These are phyloP conservation scores for Talaromyces marneffei DNA, from an alignment of 2,329 filamentous ascomycete species.

Conservation along the genomic window DNA sequence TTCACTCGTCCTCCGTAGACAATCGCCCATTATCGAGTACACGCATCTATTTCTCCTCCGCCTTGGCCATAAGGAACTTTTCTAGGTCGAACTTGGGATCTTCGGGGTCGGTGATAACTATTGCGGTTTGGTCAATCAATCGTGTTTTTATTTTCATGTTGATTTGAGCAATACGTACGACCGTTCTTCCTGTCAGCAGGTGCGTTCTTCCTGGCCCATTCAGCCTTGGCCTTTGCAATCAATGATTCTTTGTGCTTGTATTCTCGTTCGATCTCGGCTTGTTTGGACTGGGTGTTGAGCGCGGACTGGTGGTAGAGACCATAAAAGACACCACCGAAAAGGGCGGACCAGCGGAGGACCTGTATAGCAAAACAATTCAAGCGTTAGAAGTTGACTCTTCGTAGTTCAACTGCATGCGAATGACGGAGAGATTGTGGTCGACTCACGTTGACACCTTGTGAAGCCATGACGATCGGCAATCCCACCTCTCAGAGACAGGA, in stretches of 20 bases:
- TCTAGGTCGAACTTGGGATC: slow-evolving; percentile 93
- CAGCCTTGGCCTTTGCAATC: slow-evolving; percentile 88
- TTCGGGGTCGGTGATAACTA: slow-evolving; percentile 69
- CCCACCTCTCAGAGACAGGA: slow-evolving; percentile 39
- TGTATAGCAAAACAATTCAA: slow-evolving; percentile 36
- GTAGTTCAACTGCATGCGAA: not conserved
- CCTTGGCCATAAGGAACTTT: slow-evolving; percentile 65
- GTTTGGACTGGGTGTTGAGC: slow-evolving; percentile 66
- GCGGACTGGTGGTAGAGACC: slow-evolving; percentile 88
- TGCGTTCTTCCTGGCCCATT: slow-evolving; percentile 72
- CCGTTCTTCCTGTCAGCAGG: slow-evolving; percentile 42
- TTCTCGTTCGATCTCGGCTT: slow-evolving; percentile 67
- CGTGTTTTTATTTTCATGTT: not conserved
- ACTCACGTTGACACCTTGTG: slow-evolving; percentile 63
- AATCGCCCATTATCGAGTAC: not conserved
- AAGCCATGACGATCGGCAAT: slow-evolving; percentile 48
- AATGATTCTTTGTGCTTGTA: slow-evolving; percentile 86
- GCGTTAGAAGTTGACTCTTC: not conserved
- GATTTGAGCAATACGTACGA: slow-evolving; percentile 26
- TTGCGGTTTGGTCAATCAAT: slow-evolving; percentile 17
- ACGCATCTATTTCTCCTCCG: slow-evolving; percentile 36
- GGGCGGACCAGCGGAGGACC: slow-evolving; percentile 96
- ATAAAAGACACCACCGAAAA: slow-evolving; percentile 88
- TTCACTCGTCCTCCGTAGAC: slow-evolving; percentile 24
- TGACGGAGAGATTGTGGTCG: not conserved